phyloP scores from a whole-genome alignment of 768 basidiomycete species.

The Tulasnella sp. region DNA sequence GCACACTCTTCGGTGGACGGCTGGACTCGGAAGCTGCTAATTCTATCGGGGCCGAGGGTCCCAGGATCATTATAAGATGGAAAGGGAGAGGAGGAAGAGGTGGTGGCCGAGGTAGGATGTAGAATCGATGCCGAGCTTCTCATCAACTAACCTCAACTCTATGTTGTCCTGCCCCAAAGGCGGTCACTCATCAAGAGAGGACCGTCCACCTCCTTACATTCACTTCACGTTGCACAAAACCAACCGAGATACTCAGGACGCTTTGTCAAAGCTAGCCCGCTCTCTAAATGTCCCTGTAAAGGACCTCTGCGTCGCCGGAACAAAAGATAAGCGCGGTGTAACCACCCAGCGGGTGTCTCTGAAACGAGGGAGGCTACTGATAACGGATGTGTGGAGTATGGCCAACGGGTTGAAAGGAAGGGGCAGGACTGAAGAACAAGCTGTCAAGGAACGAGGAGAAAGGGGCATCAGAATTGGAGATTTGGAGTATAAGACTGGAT shows the following conservation, averaged over 20 bases:
- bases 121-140: background rate
- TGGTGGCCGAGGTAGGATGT: slow-evolving; percentile 40
- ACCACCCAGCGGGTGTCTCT: slow-evolving; percentile 89
- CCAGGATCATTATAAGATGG: slow-evolving; percentile 78
- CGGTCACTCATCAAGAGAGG: slow-evolving; percentile 9
- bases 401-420: slow-evolving; percentile 57
- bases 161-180: slow-evolving; percentile 7
- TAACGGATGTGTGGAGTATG: slow-evolving; percentile 80
- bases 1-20: slow-evolving; percentile 76
- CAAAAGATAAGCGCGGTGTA: slow-evolving; percentile 97
- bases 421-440: slow-evolving; percentile 53
- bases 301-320: slow-evolving; percentile 87
- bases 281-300: slow-evolving; percentile 69
- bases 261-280: slow-evolving; percentile 73
- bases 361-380: slow-evolving; percentile 66
- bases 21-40: slow-evolving; percentile 64
- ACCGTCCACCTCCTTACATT: slow-evolving; percentile 58
- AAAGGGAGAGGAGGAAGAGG: slow-evolving; percentile 28
- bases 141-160: background rate
- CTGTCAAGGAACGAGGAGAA: slow-evolving; percentile 71
- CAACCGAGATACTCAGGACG: slow-evolving; percentile 96
- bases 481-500: slow-evolving; percentile 74
- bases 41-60: slow-evolving; percentile 55
- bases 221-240: slow-evolving; percentile 97
- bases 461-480: slow-evolving; percentile 86